phyloP scores from a whole-genome alignment of 495 filamentous ascomycete species.

The Trichocladium uniseriatum region DNA sequence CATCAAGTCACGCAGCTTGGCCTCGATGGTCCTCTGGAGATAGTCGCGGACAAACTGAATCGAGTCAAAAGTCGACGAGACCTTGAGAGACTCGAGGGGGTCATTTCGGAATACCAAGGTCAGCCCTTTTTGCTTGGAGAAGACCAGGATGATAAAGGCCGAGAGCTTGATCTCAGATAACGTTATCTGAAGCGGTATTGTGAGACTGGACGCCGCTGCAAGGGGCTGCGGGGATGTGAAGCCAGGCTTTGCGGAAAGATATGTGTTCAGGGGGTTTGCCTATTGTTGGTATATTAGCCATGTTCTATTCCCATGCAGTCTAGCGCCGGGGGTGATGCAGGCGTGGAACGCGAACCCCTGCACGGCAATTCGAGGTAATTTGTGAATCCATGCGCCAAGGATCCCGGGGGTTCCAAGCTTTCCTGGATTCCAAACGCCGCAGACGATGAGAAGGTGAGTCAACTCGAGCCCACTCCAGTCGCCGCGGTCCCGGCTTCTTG shows the following conservation, averaged over 20 bases:
- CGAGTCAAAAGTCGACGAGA: slow-evolving; percentile 96
- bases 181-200: slow-evolving; percentile 93
- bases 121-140: slow-evolving; percentile 91
- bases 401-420: neutral
- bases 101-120: slow-evolving; percentile 97
- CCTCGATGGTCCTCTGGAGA: slow-evolving; percentile 91
- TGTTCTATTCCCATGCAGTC: slow-evolving; percentile 24
- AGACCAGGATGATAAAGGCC: slow-evolving; percentile 94
- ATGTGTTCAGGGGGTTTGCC: slow-evolving; percentile 95
- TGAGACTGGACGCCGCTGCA: slow-evolving; percentile 86
- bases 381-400: slow-evolving; percentile 26
- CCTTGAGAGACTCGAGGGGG: slow-evolving; percentile 92
- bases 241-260: slow-evolving; percentile 76
- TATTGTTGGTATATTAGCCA: slow-evolving; percentile 42
- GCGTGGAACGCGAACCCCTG: slow-evolving; percentile 22
- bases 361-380: slow-evolving; percentile 14
- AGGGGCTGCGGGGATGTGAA: slow-evolving; percentile 89
- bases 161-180: slow-evolving; percentile 94
- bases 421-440: neutral
- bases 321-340: slow-evolving; percentile 12
- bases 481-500: too few species aligned
- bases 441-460: neutral
- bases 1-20: slow-evolving; percentile 81
- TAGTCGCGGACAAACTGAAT: slow-evolving; percentile 98
- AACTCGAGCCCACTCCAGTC: neutral